Evolutionary conservation across 1,139 yeast species (phyloP), one percentile per base, ranked within the genome.

Genomic region (Taphrina sp.): DNA sequence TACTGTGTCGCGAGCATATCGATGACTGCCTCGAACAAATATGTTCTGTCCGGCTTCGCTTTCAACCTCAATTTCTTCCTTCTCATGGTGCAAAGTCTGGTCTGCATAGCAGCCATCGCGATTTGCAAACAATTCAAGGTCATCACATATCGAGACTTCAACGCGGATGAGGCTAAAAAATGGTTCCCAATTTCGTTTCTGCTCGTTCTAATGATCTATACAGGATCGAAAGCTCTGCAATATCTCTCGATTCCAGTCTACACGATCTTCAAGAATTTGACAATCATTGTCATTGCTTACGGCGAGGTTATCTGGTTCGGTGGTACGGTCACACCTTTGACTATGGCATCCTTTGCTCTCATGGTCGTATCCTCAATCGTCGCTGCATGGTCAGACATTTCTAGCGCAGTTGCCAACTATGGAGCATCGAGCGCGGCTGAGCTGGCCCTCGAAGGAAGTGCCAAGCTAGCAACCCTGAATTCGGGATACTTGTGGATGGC

Each of bases 281-380:
- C 98, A 61, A 92, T 92, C 68, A 92, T 92, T 65, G 76, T 92
- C 69, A 92, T 92, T 71, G 98, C 98, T 45, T 92, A 92, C 70
- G 97, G 97, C 74, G 98, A 92, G 74, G 97, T 90, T 43, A 67
- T 94, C 62, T 92, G 96, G 95, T 92, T 92, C 67, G 96, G 96
- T 60, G 96, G 97, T 62, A 75, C 77, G 60, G 96, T 92, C 65
- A 83, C 96, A 56, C 73, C 92, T 45, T 83, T 90, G 94, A 90
- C 95, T 53, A 76, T 92, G 62, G 82, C 87, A 51, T 85, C 97
- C 1, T 92, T 94, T 71, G 67, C 81, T 56, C 76, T 92, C 70
- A 92, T 92, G 95, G 96, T 94, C 56, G 76, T 90, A 58, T 89
- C 97, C 7, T 87, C 96, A 12, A 80, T 92, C 38, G 85, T 92